phyloP scores from a whole-genome alignment of 148 eudicot species.

The Rhododendron henanense region DNA sequence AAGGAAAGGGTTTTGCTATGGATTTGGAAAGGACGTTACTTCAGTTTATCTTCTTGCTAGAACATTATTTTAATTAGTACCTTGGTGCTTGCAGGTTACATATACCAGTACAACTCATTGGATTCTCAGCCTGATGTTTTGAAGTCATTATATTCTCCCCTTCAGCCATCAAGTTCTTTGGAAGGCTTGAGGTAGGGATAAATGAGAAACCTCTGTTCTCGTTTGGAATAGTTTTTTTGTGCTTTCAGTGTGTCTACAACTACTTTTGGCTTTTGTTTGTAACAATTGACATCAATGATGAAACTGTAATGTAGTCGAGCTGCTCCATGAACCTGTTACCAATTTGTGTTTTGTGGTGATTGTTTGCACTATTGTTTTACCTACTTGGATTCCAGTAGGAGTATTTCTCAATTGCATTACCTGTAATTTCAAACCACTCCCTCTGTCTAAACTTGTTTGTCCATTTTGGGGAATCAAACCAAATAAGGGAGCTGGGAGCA shows the following conservation, averaged over 20 bases:
- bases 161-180: conserved; percentile 82
- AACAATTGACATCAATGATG: not conserved
- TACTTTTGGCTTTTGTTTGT: not conserved
- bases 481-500: not conserved
- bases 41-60: not conserved
- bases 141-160: conserved; percentile 93
- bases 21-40: not conserved
- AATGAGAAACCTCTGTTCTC: not conserved
- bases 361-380: not conserved
- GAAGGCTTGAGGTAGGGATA: conserved; percentile 76
- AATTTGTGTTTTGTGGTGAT: not conserved
- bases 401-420: not conserved
- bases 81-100: conserved; percentile 59
- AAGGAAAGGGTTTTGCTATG: not conserved
- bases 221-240: not conserved
- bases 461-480: not conserved
- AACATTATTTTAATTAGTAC: not conserved
- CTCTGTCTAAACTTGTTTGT: not conserved
- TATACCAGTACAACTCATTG: conserved; percentile 89
- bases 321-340: not conserved
- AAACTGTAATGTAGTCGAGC: not conserved
- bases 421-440: not conserved
- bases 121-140: conserved; percentile 96
- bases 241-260: not conserved
- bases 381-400: conserved; percentile 2